phyloP scores from a whole-genome alignment of 768 basidiomycete genomes.

The Basidioascus undulatus region DNA sequence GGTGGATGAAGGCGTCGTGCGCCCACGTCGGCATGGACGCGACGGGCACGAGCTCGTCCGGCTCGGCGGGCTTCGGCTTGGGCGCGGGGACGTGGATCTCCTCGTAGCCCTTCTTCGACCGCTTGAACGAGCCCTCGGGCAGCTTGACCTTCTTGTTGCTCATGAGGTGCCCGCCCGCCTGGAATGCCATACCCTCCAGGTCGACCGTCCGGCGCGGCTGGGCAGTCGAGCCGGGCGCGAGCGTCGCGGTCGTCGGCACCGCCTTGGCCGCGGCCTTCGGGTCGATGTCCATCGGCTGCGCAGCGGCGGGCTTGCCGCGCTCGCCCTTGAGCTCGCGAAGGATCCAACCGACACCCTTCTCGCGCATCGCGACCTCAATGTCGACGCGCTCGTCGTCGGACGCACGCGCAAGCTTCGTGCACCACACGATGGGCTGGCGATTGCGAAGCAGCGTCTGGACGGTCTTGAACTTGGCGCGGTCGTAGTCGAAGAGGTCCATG shows the following conservation, averaged over 20 bases:
- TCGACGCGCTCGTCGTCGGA: slow-evolving; percentile 73
- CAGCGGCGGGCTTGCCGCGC: slow-evolving; percentile 30
- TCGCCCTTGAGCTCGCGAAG: slow-evolving; percentile 66
- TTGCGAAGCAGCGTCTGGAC: slow-evolving; percentile 81
- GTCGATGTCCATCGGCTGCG: slow-evolving; percentile 60
- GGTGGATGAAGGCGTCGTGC: slow-evolving; percentile 51
- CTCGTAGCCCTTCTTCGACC: slow-evolving; percentile 85
- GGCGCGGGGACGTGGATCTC: slow-evolving; percentile 93
- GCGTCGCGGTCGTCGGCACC: slow-evolving; percentile 60
- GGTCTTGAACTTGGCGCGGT: slow-evolving; percentile 52
- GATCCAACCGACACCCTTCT: slow-evolving; percentile 93
- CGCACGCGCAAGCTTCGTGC: slow-evolving; percentile 77
- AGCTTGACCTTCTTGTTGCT: slow-evolving; percentile 96
- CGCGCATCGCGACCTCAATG: slow-evolving; percentile 92
- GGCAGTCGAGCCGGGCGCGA: slow-evolving; percentile 63
- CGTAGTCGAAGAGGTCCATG: slow-evolving; percentile 88
- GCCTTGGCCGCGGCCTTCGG: slow-evolving; percentile 20
- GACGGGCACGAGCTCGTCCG: slow-evolving; percentile 48
- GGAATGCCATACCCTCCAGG: slow-evolving; percentile 83
- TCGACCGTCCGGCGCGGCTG: slow-evolving; percentile 60
- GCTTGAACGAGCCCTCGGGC: slow-evolving; percentile 92
- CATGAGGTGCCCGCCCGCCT: slow-evolving; percentile 89
- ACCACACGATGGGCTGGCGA: slow-evolving; percentile 91
- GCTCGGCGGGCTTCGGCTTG: slow-evolving; percentile 39
- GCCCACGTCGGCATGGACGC: slow-evolving; percentile 62